A percentile compares a stretch with the other conserved stretches of the same genome.
Conservation (phyloP, 768 basidiomycete species). For the Rubroboletus satanas region DNA sequence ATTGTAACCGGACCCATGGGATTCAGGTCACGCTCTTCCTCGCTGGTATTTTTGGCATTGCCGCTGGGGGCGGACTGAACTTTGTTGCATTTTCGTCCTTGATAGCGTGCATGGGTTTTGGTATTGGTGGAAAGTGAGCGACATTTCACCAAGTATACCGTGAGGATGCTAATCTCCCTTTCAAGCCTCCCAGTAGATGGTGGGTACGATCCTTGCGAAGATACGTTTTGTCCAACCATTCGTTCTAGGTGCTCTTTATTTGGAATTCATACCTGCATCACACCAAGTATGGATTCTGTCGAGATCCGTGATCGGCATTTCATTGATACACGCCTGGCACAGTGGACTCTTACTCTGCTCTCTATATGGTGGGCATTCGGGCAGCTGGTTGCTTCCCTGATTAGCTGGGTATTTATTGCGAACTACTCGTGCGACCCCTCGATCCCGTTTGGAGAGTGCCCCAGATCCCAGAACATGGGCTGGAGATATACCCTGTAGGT, state of each 20-base stretch:
- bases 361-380: slow-evolving; percentile 54
- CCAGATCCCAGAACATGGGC: slow-evolving; percentile 50
- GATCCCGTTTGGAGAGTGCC: slow-evolving; percentile 38
- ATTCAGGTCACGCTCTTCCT: slow-evolving; percentile 34
- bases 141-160: slow-evolving; percentile 8
- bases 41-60: slow-evolving; percentile 47
- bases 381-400: slow-evolving; percentile 46
- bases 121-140: slow-evolving; percentile 49
- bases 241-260: slow-evolving; percentile 39
- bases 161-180: slow-evolving; percentile 14
- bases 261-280: slow-evolving; percentile 42
- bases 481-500: slow-evolving; percentile 54
- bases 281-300: slow-evolving; percentile 30
- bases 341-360: slow-evolving; percentile 54
- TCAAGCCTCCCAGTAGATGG: slow-evolving; percentile 45
- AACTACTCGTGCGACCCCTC: slow-evolving; percentile 47
- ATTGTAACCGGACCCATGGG: neutral
- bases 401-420: slow-evolving; percentile 55
- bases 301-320: neutral
- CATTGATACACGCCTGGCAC: neutral
- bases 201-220: slow-evolving; percentile 20
- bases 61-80: slow-evolving; percentile 44
- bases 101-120: slow-evolving; percentile 46
- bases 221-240: neutral
- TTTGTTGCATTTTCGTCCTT: slow-evolving; percentile 46